Conservation (phyloP, 108 stramenopile genomes). For the Cyclotella cryptica region DNA sequence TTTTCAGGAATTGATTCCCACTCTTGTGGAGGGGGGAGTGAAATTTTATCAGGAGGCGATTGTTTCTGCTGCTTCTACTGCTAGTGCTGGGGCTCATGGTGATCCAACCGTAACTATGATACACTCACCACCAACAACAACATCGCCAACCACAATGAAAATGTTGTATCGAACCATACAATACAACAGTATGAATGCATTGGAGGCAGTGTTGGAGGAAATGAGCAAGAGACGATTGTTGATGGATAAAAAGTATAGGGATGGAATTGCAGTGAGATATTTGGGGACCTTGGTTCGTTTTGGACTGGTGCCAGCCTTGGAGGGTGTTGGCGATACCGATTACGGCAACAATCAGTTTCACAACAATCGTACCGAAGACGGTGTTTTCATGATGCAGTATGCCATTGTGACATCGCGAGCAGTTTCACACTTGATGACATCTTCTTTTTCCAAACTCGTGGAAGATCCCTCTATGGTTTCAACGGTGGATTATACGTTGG, state of each 20-base stretch:
- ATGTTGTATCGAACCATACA: constrained; percentile 15
- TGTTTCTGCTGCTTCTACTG: too few relatives aligned
- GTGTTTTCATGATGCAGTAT: constrained; percentile 25
- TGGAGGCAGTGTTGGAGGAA: constrained; percentile 33
- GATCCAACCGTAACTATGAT: too few relatives aligned
- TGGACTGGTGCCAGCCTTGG: constrained; percentile 33
- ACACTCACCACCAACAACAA: too few relatives aligned
- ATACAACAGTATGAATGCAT: constrained; percentile 31
- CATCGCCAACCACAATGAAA: too few relatives aligned
- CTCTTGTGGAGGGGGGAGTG: constrained; percentile 31
- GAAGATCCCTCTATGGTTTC: constrained; percentile 10
- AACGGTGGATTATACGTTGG: constrained; percentile 27
- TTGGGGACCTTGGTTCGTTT: constrained; percentile 31
- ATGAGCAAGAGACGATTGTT: constrained; percentile 36
- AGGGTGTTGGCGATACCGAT: neutral
- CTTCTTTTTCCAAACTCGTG: constrained; percentile 33
- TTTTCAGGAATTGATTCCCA: constrained; percentile 48
- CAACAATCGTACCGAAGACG: neutral
- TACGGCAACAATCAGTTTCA: too few relatives aligned
- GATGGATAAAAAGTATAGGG: constrained; percentile 43
- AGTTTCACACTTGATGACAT: constrained; percentile 27
- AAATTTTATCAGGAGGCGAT: neutral
- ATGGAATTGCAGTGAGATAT: constrained; percentile 27
- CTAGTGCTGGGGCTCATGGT: too few relatives aligned
- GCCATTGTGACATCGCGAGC: constrained; percentile 31